Conservation (phyloP, 106 monocot genomes). For the Dendrobium nobile region DNA sequence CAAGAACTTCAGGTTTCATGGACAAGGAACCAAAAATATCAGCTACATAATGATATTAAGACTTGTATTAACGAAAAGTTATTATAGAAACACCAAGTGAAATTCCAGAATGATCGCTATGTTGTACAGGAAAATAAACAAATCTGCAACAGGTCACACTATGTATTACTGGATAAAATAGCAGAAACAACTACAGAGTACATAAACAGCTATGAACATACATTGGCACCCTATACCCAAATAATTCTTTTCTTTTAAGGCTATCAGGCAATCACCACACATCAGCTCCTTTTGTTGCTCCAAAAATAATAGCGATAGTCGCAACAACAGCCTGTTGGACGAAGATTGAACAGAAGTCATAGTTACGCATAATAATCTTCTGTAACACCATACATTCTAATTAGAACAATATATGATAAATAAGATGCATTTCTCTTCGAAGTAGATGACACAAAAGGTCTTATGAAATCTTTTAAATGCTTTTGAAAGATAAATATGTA, state of each 20-base stretch:
- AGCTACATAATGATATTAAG: too few relatives aligned
- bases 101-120: background rate
- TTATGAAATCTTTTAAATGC: too few relatives aligned
- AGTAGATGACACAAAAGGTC: too few relatives aligned
- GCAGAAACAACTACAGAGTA: background rate
- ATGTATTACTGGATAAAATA: background rate
- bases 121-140: background rate
- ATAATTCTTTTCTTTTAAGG: background rate
- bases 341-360: background rate
- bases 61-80: too few relatives aligned
- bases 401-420: background rate
- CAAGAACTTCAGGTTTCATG: too few relatives aligned
- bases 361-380: background rate
- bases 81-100: background rate
- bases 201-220: background rate
- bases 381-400: background rate
- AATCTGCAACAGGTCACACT: background rate
- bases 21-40: too few relatives aligned
- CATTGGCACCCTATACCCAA: too few relatives aligned
- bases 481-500: too few relatives aligned
- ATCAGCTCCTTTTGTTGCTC: conserved; percentile 36
- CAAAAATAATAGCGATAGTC: conserved; percentile 45
- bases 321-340: conserved; percentile 43
- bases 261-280: conserved; percentile 21
- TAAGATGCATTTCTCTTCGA: background rate